Conservation (phyloP, 1,284 basidiomycete genomes). For the Leccinum solheimii region DNA sequence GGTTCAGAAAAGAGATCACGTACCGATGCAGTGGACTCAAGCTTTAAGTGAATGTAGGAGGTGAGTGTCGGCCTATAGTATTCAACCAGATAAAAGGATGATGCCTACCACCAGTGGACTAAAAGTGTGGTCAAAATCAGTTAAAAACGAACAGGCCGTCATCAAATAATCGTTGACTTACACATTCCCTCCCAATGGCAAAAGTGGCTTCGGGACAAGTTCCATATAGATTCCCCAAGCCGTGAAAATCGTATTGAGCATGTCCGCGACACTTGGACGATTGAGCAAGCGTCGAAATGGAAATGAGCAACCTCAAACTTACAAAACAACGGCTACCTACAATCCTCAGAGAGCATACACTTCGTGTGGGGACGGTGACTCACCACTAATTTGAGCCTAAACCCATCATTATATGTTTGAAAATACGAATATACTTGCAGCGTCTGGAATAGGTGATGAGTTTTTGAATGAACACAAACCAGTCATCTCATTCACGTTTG, state of each 20-base stretch:
- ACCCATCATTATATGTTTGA: constrained; percentile 9
- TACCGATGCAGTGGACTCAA: constrained; percentile 20
- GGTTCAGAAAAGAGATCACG: background rate
- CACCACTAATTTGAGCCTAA: constrained; percentile 9
- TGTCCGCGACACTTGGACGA: constrained; percentile 12
- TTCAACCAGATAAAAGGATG: background rate
- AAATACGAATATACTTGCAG: constrained; percentile 15
- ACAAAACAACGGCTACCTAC: constrained; percentile 16
- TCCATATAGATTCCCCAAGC: constrained; percentile 15
- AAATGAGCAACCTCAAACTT: background rate
- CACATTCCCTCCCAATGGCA: constrained; percentile 9
- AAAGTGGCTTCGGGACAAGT: constrained; percentile 7
- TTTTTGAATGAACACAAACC: background rate
- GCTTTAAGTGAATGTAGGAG: background rate
- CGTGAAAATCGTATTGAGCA: constrained; percentile 13
- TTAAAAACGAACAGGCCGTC: background rate
- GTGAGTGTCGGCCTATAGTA: background rate
- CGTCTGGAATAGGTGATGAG: constrained; percentile 2
- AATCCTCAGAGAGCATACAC: background rate
- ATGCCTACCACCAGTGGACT: constrained; percentile 18
- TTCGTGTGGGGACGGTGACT: background rate
- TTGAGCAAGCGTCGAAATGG: background rate
- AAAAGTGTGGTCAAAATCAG: background rate
- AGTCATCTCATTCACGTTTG: constrained; percentile 7
- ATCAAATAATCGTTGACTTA: background rate